A percentile compares a stretch with the other conserved stretches of the same genome.
phyloP scores from a whole-genome alignment of 139 green algal species.

The Asterochloris erici region DNA sequence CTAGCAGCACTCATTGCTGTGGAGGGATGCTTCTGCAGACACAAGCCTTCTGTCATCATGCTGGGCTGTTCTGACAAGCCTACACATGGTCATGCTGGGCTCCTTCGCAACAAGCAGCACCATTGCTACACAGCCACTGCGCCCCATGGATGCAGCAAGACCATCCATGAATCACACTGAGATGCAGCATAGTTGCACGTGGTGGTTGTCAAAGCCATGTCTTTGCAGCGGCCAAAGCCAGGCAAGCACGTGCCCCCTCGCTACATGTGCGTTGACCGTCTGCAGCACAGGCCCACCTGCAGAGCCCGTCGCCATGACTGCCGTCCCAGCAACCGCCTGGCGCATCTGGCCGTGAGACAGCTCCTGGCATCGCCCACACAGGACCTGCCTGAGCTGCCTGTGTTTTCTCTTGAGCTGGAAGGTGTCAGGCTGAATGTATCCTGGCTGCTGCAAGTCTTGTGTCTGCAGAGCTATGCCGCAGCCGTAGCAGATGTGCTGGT shows the following conservation, averaged over 20 bases:
- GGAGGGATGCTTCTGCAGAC: too few species aligned
- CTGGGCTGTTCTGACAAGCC: too few species aligned
- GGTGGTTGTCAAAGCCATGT: background rate
- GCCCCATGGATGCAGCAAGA: too few species aligned
- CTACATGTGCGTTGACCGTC: background rate
- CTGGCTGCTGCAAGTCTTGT: conserved; percentile 31
- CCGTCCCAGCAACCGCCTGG: conserved; percentile 59
- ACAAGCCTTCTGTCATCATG: too few species aligned
- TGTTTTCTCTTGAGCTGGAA: conserved; percentile 50
- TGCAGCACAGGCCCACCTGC: background rate
- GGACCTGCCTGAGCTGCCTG: conserved; percentile 64
- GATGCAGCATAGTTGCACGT: background rate
- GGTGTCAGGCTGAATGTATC: conserved; percentile 63
- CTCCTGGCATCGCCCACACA: conserved; percentile 71
- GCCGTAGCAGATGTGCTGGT: conserved; percentile 71
- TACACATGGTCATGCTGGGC: too few species aligned
- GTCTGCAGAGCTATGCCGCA: conserved; percentile 72
- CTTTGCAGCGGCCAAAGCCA: background rate
- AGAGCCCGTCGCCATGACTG: background rate
- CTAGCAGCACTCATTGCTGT: background rate
- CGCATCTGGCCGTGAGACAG: conserved; percentile 85
- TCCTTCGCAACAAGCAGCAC: too few species aligned
- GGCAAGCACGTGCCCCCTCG: background rate
- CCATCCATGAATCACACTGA: background rate
- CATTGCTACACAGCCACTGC: too few species aligned